These are phyloP conservation scores for Pestalotiopsis sp. DNA, from an alignment of 2,329 filamentous ascomycete genomes.

Conservation along the genomic window DNA sequence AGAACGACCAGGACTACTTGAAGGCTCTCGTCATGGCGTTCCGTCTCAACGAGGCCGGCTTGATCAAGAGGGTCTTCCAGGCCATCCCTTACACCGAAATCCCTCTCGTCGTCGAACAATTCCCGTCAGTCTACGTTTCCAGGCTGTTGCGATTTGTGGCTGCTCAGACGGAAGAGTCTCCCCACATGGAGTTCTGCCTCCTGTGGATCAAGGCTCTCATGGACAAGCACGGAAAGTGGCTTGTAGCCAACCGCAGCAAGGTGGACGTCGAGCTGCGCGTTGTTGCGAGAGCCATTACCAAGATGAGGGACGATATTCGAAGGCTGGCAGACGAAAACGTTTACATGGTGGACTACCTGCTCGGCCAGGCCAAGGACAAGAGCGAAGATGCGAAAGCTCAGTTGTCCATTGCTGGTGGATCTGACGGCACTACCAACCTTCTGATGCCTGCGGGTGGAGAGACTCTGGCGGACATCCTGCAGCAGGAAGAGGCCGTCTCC, in stretches of 20 bases:
- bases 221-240: slow-evolving; percentile 80
- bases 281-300: slow-evolving; percentile 76
- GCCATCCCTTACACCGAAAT: slow-evolving; percentile 76
- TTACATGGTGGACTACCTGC: slow-evolving; percentile 84
- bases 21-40: slow-evolving; percentile 97
- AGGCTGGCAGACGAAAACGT: slow-evolving; percentile 84
- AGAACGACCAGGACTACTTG: slow-evolving; percentile 75
- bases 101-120: slow-evolving; percentile 71
- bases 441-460: slow-evolving; percentile 20
- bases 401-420: slow-evolving; percentile 15
- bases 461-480: slow-evolving; percentile 18
- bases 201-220: slow-evolving; percentile 87
- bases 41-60: slow-evolving; percentile 81
- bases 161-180: slow-evolving; percentile 83
- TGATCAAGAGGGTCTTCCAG: slow-evolving; percentile 86
- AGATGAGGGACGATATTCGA: slow-evolving; percentile 81
- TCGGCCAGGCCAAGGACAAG: slow-evolving; percentile 47
- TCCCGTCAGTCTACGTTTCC: slow-evolving; percentile 85
- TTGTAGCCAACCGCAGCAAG: slow-evolving; percentile 78
- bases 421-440: slow-evolving; percentile 23
- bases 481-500: slow-evolving; percentile 21
- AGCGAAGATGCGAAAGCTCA: slow-evolving; percentile 12
- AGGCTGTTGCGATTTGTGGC: slow-evolving; percentile 86
- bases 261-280: slow-evolving; percentile 84
- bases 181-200: slow-evolving; percentile 92